Evolutionary conservation across 2,329 filamentous ascomycete genomes (phyloP).

Genomic region (Pseudocercospora cruenta): DNA sequence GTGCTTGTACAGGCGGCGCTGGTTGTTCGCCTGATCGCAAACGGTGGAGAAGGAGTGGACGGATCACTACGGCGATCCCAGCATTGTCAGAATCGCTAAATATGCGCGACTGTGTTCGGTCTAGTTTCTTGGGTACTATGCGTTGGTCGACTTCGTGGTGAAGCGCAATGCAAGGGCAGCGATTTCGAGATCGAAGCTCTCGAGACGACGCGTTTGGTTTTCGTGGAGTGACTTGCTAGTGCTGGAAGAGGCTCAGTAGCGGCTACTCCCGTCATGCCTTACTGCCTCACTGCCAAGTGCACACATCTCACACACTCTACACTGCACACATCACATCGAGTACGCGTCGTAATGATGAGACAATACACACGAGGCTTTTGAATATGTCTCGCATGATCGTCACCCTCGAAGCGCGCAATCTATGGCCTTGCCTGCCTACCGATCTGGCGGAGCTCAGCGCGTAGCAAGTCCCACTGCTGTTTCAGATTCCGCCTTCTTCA

Average conservation of each 20-base stretch:
- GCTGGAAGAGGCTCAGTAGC: background rate
- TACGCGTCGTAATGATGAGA: background rate
- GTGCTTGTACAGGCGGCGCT: background rate
- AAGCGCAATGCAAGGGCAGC: background rate
- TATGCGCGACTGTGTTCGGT: background rate
- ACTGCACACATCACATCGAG: background rate
- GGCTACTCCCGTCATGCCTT: background rate
- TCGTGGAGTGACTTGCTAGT: slow-evolving; percentile 2
- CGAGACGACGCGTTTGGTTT: background rate
- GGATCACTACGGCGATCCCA: slow-evolving; percentile 22
- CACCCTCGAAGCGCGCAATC: background rate
- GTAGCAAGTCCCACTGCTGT: slow-evolving; percentile 3
- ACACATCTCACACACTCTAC: background rate
- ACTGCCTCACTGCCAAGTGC: background rate
- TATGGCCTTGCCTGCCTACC: background rate
- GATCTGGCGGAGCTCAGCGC: background rate
- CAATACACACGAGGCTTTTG: background rate
- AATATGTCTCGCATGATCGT: background rate
- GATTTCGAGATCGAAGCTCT: background rate
- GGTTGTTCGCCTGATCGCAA: slow-evolving; percentile 14
- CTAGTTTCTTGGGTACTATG: background rate
- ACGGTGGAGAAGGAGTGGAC: slow-evolving; percentile 6
- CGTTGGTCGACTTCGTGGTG: background rate
- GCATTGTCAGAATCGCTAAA: slow-evolving; percentile 32
- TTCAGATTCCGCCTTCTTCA: slow-evolving; percentile 10